phyloP scores from a whole-genome alignment of 768 basidiomycete genomes.

The Omphalotus guepiniiformis region DNA sequence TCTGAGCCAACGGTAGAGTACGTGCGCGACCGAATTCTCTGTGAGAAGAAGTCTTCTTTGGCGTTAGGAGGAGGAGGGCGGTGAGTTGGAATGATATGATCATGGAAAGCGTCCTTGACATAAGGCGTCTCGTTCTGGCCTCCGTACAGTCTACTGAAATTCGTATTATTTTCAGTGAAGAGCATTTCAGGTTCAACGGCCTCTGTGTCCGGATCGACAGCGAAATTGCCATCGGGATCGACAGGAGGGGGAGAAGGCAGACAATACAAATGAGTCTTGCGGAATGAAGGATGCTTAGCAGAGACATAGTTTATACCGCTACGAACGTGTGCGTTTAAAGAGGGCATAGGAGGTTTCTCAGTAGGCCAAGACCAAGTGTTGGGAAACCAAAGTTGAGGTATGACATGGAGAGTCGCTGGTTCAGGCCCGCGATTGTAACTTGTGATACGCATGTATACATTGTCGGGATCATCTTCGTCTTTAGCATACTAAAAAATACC shows the following conservation, averaged over 20 bases:
- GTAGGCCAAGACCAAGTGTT: slow-evolving; percentile 97
- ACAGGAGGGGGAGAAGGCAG: slow-evolving; percentile 91
- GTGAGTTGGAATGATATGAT: slow-evolving; percentile 89
- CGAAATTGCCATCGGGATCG: slow-evolving; percentile 59
- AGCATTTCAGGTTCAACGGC: slow-evolving; percentile 79
- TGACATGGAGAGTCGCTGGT: slow-evolving; percentile 86
- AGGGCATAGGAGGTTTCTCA: slow-evolving; percentile 63
- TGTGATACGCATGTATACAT: slow-evolving; percentile 89
- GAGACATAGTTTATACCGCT: slow-evolving; percentile 59
- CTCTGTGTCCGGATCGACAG: slow-evolving; percentile 60
- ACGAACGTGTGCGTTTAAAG: slow-evolving; percentile 48
- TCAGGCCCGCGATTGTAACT: slow-evolving; percentile 96
- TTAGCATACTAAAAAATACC: slow-evolving; percentile 88
- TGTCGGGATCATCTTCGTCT: slow-evolving; percentile 88
- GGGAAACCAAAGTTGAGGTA: slow-evolving; percentile 96
- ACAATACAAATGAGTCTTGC: slow-evolving; percentile 80
- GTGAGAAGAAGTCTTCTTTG: slow-evolving; percentile 41
- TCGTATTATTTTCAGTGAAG: slow-evolving; percentile 98
- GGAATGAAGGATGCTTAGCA: slow-evolving; percentile 69
- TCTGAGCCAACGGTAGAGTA: slow-evolving; percentile 40
- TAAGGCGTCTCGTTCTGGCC: slow-evolving; percentile 79
- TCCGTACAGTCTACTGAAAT: slow-evolving; percentile 87
- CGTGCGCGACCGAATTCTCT: slow-evolving; percentile 44
- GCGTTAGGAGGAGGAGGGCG: slow-evolving; percentile 53
- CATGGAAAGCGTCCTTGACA: slow-evolving; percentile 98